These are phyloP conservation scores for Aspergillus hancockii DNA, from an alignment of 495 filamentous ascomycete species.

Conservation along the genomic window DNA sequence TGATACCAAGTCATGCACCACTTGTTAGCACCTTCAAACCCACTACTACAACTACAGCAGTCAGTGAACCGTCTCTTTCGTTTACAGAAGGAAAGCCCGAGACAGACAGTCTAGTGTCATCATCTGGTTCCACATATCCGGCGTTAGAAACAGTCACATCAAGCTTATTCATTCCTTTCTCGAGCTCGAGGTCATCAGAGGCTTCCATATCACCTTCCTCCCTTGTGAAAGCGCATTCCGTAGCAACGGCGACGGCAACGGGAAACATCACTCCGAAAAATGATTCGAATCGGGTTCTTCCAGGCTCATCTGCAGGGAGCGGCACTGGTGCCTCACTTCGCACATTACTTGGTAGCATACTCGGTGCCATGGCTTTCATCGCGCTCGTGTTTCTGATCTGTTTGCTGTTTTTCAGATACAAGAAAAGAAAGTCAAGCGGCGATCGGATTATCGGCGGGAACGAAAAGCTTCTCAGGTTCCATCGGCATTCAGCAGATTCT, in stretches of 20 bases:
- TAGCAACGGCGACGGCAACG: slow-evolving; percentile 3
- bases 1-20: not conserved
- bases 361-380: slow-evolving; percentile 30
- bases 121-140: not conserved
- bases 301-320: slow-evolving; percentile 7
- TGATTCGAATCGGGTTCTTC: slow-evolving; percentile 2
- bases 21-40: not conserved
- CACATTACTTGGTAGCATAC: slow-evolving; percentile 28
- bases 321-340: slow-evolving; percentile 13
- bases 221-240: not conserved
- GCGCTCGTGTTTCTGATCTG: slow-evolving; percentile 24
- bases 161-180: not conserved
- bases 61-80: not conserved
- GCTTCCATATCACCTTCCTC: not conserved
- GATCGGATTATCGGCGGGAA: slow-evolving; percentile 12
- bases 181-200: not conserved
- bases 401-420: slow-evolving; percentile 24
- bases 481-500: slow-evolving; percentile 12
- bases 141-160: not conserved
- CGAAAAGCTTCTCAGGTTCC: slow-evolving; percentile 20
- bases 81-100: not conserved
- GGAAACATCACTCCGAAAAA: not conserved
- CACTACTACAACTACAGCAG: slow-evolving; percentile 2
- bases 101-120: not conserved
- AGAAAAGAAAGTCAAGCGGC: slow-evolving; percentile 14